Evolutionary conservation across 2,329 filamentous ascomycete species (phyloP).

Genomic region (Lasiodiplodia sp.): DNA sequence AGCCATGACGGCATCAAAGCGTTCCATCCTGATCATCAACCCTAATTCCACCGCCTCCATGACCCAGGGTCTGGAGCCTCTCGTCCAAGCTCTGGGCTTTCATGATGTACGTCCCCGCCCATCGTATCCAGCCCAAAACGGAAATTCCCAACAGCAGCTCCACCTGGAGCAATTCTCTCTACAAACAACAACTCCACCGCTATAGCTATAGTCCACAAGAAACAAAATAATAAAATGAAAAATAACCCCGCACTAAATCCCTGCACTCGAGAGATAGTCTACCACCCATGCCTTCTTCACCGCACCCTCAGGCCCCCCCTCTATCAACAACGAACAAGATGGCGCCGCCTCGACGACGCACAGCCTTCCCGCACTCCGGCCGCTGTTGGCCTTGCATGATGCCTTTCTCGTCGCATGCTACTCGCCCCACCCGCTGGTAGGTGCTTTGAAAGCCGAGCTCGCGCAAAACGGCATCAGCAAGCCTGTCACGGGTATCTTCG

Average conservation of each 20-base stretch:
- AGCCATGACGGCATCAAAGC: conserved; percentile 27
- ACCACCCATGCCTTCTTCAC: conserved; percentile 69
- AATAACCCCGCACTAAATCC: conserved; percentile 46
- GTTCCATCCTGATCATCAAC: conserved; percentile 74
- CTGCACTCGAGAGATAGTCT: conserved; percentile 43
- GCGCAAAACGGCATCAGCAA: conserved; percentile 43
- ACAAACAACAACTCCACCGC: not conserved
- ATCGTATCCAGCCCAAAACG: not conserved
- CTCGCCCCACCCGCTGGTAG: conserved; percentile 80
- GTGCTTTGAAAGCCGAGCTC: conserved; percentile 60
- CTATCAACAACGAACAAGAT: conserved; percentile 79
- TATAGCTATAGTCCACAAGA: not conserved
- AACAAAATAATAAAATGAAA: not conserved
- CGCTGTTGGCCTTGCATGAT: conserved; percentile 63
- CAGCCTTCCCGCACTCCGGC: conserved; percentile 64
- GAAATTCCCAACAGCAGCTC: not conserved
- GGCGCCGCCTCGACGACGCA: conserved; percentile 68
- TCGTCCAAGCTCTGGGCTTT: conserved; percentile 54
- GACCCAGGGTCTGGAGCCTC: conserved; percentile 69
- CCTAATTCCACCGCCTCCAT: conserved; percentile 78
- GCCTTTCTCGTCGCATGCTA: conserved; percentile 90
- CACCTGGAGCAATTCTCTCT: not conserved
- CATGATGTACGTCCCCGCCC: conserved; percentile 34
- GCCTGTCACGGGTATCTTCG: conserved; percentile 83
- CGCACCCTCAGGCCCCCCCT: conserved; percentile 69